Evolutionary conservation across 768 basidiomycete species (phyloP), one percentile per base, ranked within the genome.

Genomic region (Leccinum sublutescens): DNA sequence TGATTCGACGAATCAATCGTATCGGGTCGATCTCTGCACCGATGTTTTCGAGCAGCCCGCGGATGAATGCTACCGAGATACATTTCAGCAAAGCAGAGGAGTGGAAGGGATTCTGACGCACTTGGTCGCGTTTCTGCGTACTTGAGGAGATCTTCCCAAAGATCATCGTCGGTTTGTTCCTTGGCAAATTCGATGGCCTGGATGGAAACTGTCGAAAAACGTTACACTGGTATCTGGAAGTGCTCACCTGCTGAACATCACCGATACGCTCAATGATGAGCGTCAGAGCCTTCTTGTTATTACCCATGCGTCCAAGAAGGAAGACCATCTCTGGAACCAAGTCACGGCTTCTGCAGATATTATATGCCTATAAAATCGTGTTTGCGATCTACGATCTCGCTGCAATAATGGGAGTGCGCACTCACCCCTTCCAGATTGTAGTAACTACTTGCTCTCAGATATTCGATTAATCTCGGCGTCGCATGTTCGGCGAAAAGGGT

Each of bases 141-240:
- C 60, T 82, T 86, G 27, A 99, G 76, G 9, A 99, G 80, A 70
- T 98, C 96, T 66, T 98, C 96, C 97, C 96, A 99, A 0, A 99
- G 83, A 71, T 98, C 97, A 61, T 95, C 89, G 62, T 98, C 97
- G 54, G 87, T 89, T 72, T 98, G 96, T 71, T 98, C 95, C 68
- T 95, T 96, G 2, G 95, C 96, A 62, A 99, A 99, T 59, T 98
- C 96, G 67, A 99, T 98, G 3, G 96, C 94, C 93, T 94, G 48
- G 1, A 21, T 34, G 9, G 31, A 19, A 14, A 11, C 2, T 34
- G 51, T 68, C 19, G 64, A 50, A 50, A 49, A 11, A 31, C 1
- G 47, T 6, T 17, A 40, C n/a, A 14, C 19, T n/a, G 7, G 56
- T 11, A 5, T 8, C 11, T 25, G 1, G 17, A 52, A 12, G 21